Conservation (phyloP, 768 basidiomycete genomes). For the Rhodotorula graminis region DNA sequence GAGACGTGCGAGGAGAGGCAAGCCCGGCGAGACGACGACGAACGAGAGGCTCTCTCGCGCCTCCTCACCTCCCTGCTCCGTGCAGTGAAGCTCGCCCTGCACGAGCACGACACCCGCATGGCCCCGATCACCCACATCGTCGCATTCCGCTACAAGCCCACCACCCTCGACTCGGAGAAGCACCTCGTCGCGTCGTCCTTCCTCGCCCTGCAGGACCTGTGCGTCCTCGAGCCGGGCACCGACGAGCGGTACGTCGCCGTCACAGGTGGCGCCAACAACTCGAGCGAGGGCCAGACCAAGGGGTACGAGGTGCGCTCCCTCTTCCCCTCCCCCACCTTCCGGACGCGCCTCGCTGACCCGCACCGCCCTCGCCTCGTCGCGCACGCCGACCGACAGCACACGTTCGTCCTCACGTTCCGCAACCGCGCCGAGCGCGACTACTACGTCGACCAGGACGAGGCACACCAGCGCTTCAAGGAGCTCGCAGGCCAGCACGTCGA, state of each 20-base stretch:
- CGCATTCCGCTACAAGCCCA: conserved; percentile 13
- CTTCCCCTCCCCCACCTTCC: no score
- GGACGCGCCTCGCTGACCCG: no score
- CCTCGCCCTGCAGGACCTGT: conserved; percentile 41
- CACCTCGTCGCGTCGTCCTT: conserved; percentile 40
- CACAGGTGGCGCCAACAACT: conserved; percentile 43
- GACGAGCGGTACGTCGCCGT: conserved; percentile 40
- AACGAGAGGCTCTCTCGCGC: no score
- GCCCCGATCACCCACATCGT: conserved; percentile 35
- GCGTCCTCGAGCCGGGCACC: background rate
- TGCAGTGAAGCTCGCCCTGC: background rate
- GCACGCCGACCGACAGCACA: background rate
- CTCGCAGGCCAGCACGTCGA: background rate
- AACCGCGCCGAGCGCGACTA: conserved; percentile 40
- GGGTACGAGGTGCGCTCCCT: conserved; percentile 43
- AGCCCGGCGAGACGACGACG: no score
- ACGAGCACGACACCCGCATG: background rate
- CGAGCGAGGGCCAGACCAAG: conserved; percentile 38
- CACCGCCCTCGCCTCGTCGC: fast-evolving
- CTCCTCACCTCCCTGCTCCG: no score
- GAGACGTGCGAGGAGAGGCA: no score
- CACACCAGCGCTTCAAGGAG: conserved; percentile 44
- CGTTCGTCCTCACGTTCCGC: conserved; percentile 29
- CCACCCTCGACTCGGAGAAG: conserved; percentile 10
- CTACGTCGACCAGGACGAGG: conserved; percentile 43